Conservation (phyloP, 2,329 filamentous ascomycete species). For the Drechmeria coniospora region DNA sequence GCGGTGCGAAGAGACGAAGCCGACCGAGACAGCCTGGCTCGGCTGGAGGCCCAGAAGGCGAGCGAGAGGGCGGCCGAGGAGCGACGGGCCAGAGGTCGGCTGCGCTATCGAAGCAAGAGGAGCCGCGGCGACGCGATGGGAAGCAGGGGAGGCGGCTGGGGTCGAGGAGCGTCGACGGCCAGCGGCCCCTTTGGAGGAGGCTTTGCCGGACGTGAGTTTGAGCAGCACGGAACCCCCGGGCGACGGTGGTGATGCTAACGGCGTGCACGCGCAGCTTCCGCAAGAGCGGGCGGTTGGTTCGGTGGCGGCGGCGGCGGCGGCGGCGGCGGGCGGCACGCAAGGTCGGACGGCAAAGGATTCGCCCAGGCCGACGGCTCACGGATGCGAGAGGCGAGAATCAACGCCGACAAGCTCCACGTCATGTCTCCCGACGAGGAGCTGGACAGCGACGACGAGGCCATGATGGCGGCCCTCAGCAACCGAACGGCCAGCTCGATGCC, state of each 20-base stretch:
- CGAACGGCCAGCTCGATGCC: slow-evolving; percentile 25
- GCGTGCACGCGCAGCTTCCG: slow-evolving; percentile 6
- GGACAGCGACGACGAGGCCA: slow-evolving; percentile 27
- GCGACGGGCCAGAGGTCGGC: slow-evolving; percentile 21
- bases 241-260: background rate
- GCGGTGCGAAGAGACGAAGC: slow-evolving; percentile 34
- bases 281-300: slow-evolving; percentile 13
- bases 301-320: slow-evolving; percentile 15
- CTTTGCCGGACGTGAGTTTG: slow-evolving; percentile 9
- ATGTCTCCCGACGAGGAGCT: slow-evolving; percentile 28
- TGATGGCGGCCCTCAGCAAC: slow-evolving; percentile 19
- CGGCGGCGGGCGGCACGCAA: slow-evolving; percentile 13
- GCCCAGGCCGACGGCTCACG: slow-evolving; percentile 15
- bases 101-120: slow-evolving; percentile 24
- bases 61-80: slow-evolving; percentile 24
- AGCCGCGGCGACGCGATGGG: slow-evolving; percentile 30
- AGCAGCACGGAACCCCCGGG: too few relatives aligned
- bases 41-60: slow-evolving; percentile 27
- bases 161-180: slow-evolving; percentile 17
- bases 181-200: slow-evolving; percentile 24
- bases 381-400: slow-evolving; percentile 32
- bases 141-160: slow-evolving; percentile 20
- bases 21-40: slow-evolving; percentile 30
- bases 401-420: slow-evolving; percentile 38
- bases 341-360: slow-evolving; percentile 24